Percentiles rank a stretch among this genome's conserved stretches.
Conservation (phyloP, 805 yeast species). For the Schwanniomyces sp. region DNA sequence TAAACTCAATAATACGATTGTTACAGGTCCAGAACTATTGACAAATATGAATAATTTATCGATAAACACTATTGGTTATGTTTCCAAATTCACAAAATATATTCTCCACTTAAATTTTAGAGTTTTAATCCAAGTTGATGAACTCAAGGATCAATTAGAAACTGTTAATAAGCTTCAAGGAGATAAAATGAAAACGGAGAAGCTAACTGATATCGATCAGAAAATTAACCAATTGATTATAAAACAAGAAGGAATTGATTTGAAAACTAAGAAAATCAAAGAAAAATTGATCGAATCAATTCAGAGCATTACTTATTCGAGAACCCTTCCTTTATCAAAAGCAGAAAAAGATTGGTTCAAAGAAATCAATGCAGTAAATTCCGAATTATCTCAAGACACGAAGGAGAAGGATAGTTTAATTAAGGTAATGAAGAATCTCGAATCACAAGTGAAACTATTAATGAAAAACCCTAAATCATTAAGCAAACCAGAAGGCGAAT, state of each 20-base stretch:
- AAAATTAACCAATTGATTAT: slow-evolving; percentile 12
- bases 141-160: slow-evolving; percentile 19
- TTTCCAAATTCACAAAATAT: slow-evolving; percentile 13
- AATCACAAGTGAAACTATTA: slow-evolving; percentile 18
- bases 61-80: slow-evolving; percentile 10
- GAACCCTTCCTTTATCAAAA: slow-evolving; percentile 30
- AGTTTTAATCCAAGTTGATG: slow-evolving; percentile 20
- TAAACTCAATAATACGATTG: background rate
- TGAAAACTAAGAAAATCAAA: slow-evolving; percentile 19
- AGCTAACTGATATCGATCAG: background rate
- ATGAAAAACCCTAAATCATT: background rate
- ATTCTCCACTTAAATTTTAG: slow-evolving; percentile 18
- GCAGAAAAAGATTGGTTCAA: slow-evolving; percentile 37
- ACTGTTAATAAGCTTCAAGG: slow-evolving; percentile 4
- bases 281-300: slow-evolving; percentile 19
- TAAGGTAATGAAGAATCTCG: slow-evolving; percentile 13
- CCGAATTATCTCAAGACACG: slow-evolving; percentile 7
- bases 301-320: slow-evolving; percentile 17
- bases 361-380: slow-evolving; percentile 30
- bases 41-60: slow-evolving; percentile 19
- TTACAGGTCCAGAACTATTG: background rate
- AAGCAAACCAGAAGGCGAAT: slow-evolving; percentile 1
- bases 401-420: slow-evolving; percentile 10
- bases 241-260: slow-evolving; percentile 22
- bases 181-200: background rate